These are phyloP conservation scores for Inga leiocalycina DNA, from an alignment of 306 rosid genomes.

Conservation along the genomic window DNA sequence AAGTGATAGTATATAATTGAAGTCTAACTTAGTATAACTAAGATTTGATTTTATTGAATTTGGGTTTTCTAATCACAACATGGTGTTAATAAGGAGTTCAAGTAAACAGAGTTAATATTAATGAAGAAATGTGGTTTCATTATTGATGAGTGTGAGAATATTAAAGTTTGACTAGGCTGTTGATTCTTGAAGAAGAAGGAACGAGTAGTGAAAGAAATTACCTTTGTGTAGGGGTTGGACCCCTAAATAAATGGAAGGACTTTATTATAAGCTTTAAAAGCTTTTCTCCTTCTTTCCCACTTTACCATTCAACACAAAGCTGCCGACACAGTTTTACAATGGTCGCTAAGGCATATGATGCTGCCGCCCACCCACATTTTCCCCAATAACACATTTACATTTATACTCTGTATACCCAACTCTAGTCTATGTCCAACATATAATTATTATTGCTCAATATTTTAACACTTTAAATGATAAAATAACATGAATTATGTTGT, in stretches of 20 bases:
- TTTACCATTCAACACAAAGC: neutral
- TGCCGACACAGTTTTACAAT: slow-evolving; percentile 10
- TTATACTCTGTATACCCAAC: no score
- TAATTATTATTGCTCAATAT: no score
- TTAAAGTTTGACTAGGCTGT: neutral
- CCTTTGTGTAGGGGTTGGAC: neutral
- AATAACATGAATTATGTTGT: neutral
- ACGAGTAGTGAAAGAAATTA: neutral
- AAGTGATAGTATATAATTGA: neutral
- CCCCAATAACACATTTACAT: neutral
- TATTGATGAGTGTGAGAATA: neutral
- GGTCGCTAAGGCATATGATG: slow-evolving; percentile 5
- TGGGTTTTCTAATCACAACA: neutral
- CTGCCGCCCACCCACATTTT: neutral
- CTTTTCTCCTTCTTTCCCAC: neutral
- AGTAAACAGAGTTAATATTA: neutral
- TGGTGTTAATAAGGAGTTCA: neutral
- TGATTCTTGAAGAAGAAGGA: neutral
- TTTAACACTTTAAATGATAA: no score
- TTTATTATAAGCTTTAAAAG: neutral
- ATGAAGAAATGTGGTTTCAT: neutral
- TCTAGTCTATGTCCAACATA: neutral
- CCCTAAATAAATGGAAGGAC: neutral
- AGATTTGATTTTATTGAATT: neutral
- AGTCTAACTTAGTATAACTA: no score